A percentile compares a stretch with the other conserved stretches of the same genome.
phyloP scores from a whole-genome alignment of 768 basidiomycete species.

The Melanogaster broomeanus region DNA sequence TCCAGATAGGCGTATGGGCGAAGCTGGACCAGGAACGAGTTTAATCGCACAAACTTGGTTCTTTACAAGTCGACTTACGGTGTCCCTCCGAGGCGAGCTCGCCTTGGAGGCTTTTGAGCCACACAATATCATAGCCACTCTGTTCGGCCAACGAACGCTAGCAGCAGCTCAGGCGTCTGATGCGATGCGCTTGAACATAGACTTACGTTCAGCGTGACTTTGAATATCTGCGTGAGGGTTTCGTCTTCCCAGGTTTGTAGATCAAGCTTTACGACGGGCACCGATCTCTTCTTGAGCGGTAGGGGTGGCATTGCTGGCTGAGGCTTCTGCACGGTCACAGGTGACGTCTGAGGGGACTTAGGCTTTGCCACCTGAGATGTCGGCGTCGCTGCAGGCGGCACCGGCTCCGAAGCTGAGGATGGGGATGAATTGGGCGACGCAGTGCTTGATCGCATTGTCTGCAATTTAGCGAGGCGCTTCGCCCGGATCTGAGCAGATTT shows the following conservation, averaged over 20 bases:
- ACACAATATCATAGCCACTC: conserved; percentile 70
- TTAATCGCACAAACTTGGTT: neutral
- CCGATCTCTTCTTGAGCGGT: conserved; percentile 51
- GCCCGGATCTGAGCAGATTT: conserved; percentile 69
- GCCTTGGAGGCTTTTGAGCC: conserved; percentile 74
- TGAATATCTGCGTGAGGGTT: conserved; percentile 65
- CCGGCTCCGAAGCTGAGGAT: conserved; percentile 15
- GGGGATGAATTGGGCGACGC: conserved; percentile 31
- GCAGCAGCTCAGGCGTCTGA: conserved; percentile 9
- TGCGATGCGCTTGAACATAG: neutral
- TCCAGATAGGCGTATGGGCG: conserved; percentile 46
- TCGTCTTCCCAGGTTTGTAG: conserved; percentile 73
- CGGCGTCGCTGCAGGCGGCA: conserved; percentile 32
- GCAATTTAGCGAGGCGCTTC: conserved; percentile 88
- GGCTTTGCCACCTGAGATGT: conserved; percentile 38
- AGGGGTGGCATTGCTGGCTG: conserved; percentile 35
- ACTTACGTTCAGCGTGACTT: conserved; percentile 79
- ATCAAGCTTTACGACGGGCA: conserved; percentile 46
- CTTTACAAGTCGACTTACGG: conserved; percentile 29
- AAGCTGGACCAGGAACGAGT: conserved; percentile 23
- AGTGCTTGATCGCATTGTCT: conserved; percentile 42
- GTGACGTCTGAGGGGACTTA: conserved; percentile 25
- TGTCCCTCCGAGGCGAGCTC: conserved; percentile 68
- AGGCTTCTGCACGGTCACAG: conserved; percentile 28
- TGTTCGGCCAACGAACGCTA: conserved; percentile 61